Base-by-base conservation (phyloP, 805 yeast genomes). In the Myxozyma vanderwaltii region DNA sequence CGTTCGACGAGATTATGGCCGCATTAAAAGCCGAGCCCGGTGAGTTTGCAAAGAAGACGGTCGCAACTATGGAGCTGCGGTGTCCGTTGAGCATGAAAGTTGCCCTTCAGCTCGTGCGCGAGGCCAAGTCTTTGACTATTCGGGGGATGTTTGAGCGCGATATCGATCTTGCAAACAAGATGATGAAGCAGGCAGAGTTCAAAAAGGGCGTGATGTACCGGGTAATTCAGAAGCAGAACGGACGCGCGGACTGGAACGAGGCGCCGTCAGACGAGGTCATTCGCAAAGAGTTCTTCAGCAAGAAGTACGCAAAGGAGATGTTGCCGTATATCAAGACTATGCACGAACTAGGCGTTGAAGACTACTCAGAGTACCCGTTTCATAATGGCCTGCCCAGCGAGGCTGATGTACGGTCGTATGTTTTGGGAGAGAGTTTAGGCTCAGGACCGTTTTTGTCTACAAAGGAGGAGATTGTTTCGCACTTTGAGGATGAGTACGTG, bases 381-480 rank as follows among this genome's bases (percentile, higher is more conserved):
- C 75, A 82, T 68, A 86, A 83, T 80, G 96, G 96, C 31, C 79
- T 94, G 65, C 98, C 98, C 52, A 77, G 82, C 12, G 89, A 88
- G 73, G 63, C 71, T 38, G 87, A 84, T 60, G 79, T 92, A 58
- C 81, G 80, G 68, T 76, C 77, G 51, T 89, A 81, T 72, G 82
- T 91, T 56, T 82, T 83, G 31, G 95, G 96, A 19, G 79, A 80
- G 57, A 89, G 84, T 71, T 84, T 83, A 24, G 74, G 83, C n/a
- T 79, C 81, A 63, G 80, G 88, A 68, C 79, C 85, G 43, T 85
- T 80, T 71, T 84, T 87, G 70, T 86, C 86, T 17, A 84, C 92
- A 1, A 84, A 82, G 60, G 73, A 75, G 48, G 96, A 88, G 66
- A 86, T 88, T 5, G 61, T 85, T 63, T 80, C 81, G 59, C 83